Base-by-base conservation (phyloP, 352 stramenopile genomes). In the Pythium phragmiticola region DNA sequence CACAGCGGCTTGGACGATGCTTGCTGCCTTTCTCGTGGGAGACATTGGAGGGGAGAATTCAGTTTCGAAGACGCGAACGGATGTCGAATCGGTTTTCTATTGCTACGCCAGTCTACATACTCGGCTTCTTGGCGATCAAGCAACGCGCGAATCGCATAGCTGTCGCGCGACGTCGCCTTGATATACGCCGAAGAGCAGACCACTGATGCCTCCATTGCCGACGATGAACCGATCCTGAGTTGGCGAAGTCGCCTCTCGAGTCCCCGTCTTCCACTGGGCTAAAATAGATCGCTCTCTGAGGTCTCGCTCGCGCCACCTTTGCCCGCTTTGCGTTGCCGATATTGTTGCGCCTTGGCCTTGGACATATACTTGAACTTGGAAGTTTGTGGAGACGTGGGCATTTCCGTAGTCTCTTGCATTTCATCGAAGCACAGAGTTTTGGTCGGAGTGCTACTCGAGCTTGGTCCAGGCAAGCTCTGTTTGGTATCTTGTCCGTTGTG, bases 201-300 rank as follows among this genome's bases (percentile, higher is more conserved):
- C 41, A 89, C 83, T n/a, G 73, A 74, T 23, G 76, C 70, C 51
- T 88, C 76, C 80, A 89, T 88, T 6, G 14, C 37, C 47, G 34
- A 39, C 34, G 34, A 39, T 13, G 34, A 13, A 39, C 11, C 34
- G 34, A 11, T 39, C 11, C 34, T 11, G 3, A 13, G 7, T 39
- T 39, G 34, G 11, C 11, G 7, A 39, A 39, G 11, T 39, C 34
- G 34, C 34, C 7, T 39, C 34, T 0, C 11, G 34, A 39, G 7
- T 39, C 26, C 26, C 26, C 26, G 26, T 30, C 11, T 39, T 39
- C 11, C 34, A 13, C 34, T 39, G 34, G 14, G 34, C 17, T 64
- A 64, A 59, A 60, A 63, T 57, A 63, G 50, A 53, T 70, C 51
- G 37, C 57, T 23, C 7, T 66, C 57, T n/a, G 45, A 41, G 8